phyloP scores from a whole-genome alignment of 2,329 filamentous ascomycete species.

The Aspergillus spinulosporus region DNA sequence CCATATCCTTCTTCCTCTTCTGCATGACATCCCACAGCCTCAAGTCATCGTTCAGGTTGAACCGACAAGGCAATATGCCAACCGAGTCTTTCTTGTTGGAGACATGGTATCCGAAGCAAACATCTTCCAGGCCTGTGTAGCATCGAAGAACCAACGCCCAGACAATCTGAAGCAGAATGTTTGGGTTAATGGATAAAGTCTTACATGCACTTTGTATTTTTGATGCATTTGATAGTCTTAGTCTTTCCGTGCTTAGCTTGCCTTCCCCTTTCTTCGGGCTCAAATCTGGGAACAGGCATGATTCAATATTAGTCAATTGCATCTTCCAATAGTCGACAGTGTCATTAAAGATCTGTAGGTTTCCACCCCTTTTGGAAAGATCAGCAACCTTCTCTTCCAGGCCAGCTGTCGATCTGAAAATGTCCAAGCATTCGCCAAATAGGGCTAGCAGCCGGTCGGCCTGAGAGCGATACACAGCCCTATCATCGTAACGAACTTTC shows the following conservation, averaged over 20 bases:
- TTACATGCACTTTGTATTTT: slow-evolving; percentile 29
- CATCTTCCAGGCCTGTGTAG: slow-evolving; percentile 47
- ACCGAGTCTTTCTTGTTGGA: slow-evolving; percentile 29
- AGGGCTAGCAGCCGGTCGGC: slow-evolving; percentile 13
- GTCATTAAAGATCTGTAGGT: slow-evolving; percentile 25
- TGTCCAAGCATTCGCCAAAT: slow-evolving; percentile 12
- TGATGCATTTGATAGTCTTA: slow-evolving; percentile 22
- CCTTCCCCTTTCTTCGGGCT: slow-evolving; percentile 14
- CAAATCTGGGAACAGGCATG: slow-evolving; percentile 48
- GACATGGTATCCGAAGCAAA: slow-evolving; percentile 48
- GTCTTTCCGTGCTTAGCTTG: slow-evolving; percentile 19
- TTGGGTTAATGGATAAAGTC: slow-evolving; percentile 21
- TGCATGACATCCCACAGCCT: slow-evolving; percentile 25
- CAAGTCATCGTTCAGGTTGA: slow-evolving; percentile 29
- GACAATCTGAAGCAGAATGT: slow-evolving; percentile 40
- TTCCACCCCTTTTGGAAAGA: slow-evolving; percentile 28
- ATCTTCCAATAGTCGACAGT: slow-evolving; percentile 49
- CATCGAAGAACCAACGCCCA: slow-evolving; percentile 48
- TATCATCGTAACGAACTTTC: slow-evolving; percentile 13
- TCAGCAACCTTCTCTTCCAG: slow-evolving; percentile 18
- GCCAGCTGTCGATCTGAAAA: slow-evolving; percentile 12
- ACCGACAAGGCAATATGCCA: slow-evolving; percentile 24
- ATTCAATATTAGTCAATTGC: slow-evolving; percentile 47
- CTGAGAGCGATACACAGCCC: slow-evolving; percentile 11
- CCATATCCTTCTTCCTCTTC: slow-evolving; percentile 23